Evolutionary conservation across 768 basidiomycete species (phyloP), one percentile per base, ranked within the genome.

Genomic region (Tremella yokohamensis): DNA sequence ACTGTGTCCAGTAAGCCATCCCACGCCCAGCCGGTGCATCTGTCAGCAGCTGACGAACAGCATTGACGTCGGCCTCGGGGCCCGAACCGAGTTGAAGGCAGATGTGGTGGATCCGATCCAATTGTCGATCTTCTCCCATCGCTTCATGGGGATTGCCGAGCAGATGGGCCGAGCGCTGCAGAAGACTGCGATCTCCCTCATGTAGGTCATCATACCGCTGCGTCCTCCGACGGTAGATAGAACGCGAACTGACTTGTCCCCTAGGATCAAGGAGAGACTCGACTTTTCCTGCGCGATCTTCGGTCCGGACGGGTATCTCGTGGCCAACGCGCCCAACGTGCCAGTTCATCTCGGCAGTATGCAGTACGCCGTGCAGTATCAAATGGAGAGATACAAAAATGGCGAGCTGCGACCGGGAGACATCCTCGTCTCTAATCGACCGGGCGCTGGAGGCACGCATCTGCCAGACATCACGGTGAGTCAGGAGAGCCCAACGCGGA

Each of bases 21-120:
- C n/a, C n/a, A n/a, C n/a, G n/a, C n/a, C n/a, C n/a, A n/a, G n/a
- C n/a, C n/a, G n/a, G 0, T 94, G 96, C 65, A 91, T n/a, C n/a
- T n/a, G n/a, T n/a, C n/a, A n/a, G n/a, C n/a, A n/a, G n/a, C n/a
- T n/a, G n/a, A n/a, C n/a, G n/a, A n/a, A n/a, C n/a, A n/a, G n/a
- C n/a, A 92, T 60, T 83, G 85, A 4, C 73, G 73, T 18, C 52
- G 83, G 59, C 78, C 84, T 22, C 47, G 40, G 8, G 18, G 19
- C 19, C 8, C 34, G 56, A 16, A 48, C 54, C 22, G 56, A 57
- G 1, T 90, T 96, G 93, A 87, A 86, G 39, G 88, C 86, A 57
- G 92, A 96, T 68, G 93, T 60, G 16, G 57, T 53, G 1, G 57
- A 59, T 29, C 56, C 56, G 16, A 40, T 58, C 2, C 56, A 58